A percentile compares a stretch with the other conserved stretches of the same genome.
These are phyloP conservation scores for Xylariaceae sp. DNA, from an alignment of 2,329 filamentous ascomycete genomes.

Conservation along the genomic window DNA sequence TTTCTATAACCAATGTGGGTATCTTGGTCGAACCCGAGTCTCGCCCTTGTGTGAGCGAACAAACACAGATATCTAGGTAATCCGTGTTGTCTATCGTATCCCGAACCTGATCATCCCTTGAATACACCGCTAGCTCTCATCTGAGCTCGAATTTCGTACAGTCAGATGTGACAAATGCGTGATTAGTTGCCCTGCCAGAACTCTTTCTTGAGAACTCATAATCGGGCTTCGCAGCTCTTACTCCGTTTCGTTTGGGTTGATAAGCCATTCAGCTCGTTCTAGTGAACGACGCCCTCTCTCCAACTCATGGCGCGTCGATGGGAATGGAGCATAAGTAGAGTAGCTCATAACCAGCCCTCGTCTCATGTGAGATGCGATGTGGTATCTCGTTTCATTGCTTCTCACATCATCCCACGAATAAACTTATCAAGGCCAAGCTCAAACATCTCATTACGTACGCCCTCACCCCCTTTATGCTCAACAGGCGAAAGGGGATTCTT, in stretches of 20 bases:
- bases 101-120: not conserved
- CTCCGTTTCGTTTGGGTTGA: not conserved
- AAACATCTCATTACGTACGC: conserved; percentile 67
- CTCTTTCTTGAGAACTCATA: not conserved
- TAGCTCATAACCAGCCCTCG: not conserved
- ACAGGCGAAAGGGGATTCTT: conserved; percentile 66
- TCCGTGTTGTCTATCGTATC: conserved; percentile 6
- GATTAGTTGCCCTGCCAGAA: not conserved
- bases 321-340: not conserved
- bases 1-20: conserved; percentile 1
- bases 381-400: not conserved
- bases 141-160: not conserved
- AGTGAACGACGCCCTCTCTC: not conserved
- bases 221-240: not conserved
- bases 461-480: conserved; percentile 62
- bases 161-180: not conserved
- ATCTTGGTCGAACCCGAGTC: not conserved
- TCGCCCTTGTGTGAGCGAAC: not conserved
- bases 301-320: not conserved
- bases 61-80: not conserved
- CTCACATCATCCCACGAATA: conserved; percentile 59
- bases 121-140: not conserved
- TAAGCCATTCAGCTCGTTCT: not conserved
- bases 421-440: conserved; percentile 73
- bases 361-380: not conserved